Base-by-base conservation (phyloP, 805 yeast genomes). In the Brettanomyces naardenensis region DNA sequence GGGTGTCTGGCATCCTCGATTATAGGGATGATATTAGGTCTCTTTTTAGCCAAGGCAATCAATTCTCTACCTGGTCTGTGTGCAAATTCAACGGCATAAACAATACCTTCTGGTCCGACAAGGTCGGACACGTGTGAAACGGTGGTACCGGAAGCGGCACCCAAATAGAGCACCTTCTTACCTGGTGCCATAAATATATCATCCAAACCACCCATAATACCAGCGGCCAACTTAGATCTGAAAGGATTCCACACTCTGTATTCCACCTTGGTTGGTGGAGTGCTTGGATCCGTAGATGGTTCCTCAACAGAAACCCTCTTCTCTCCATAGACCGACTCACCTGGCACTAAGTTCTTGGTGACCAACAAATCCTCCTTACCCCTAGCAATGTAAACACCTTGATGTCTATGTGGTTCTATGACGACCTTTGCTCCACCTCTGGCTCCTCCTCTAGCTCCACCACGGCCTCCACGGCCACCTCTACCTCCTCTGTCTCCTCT, bases 181-280 rank as follows among this genome's bases (percentile, higher is more conserved):
- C 98, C 98, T 59, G 98, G 98, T 41, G 85, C 94, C 67, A 92
- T 84, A 73, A 88, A 94, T 54, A 92, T 69, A 71, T 92, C 97
- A 64, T 90, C 98, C 53, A 92, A 70, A 83, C 98, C 98, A 71
- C 98, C 98, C 87, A 92, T 85, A 52, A 92, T 86, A 84, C 98
- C 98, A 46, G 98, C 98, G 63, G 98, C 98, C 71, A 92, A 74
- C 78, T 92, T 92, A 43, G 97, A 90, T 80, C 98, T 84, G 84
- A 92, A 92, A 47, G 98, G 98, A 71, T 92, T 92, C 98, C 98
- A 92, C 52, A 92, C 98, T 78, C 98, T 89, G 80, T 92, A 92
- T 73, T 92, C 98, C 45, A 80, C 76, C 75, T 92, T 92, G 59
- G 97, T 88, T 49, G 92, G 79, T 51, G 92, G 85, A 42, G 80